phyloP scores from a whole-genome alignment of 176 grass and related monocot genomes.

The Phoenix dactylifera region DNA sequence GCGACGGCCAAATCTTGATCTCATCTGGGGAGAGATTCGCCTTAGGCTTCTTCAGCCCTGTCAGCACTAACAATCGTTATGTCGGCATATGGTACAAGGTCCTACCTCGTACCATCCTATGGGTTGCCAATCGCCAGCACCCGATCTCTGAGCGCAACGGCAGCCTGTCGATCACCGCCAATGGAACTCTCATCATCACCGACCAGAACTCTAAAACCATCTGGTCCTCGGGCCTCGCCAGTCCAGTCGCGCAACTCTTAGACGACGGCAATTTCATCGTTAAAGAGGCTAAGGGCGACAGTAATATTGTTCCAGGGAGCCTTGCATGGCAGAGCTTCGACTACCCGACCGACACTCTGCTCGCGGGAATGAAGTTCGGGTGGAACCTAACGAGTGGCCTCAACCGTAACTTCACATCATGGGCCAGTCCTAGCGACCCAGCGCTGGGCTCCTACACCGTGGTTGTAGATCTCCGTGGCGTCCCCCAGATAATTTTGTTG shows the following conservation, averaged over 20 bases:
- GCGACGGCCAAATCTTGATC: neutral
- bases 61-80: neutral
- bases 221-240: neutral
- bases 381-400: neutral
- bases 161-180: neutral
- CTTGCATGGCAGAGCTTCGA: constrained; percentile 14
- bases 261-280: constrained; percentile 4
- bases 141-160: neutral
- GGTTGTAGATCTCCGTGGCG: neutral
- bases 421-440: neutral
- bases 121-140: constrained; percentile 2
- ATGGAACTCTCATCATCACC: constrained; percentile 2
- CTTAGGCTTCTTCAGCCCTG: neutral
- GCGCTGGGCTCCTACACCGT: neutral
- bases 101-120: neutral
- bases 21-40: neutral
- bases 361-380: constrained; percentile 8
- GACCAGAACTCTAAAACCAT: neutral
- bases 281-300: neutral
- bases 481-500: neutral
- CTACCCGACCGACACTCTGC: neutral
- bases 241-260: neutral
- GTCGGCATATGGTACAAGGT: constrained; percentile 12
- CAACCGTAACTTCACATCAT: neutral
- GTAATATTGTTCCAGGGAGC: neutral